Evolutionary conservation across 208 protist genomes (phyloP), one percentile per base, ranked within the genome.

Genomic region (Crithidia bombi): DNA sequence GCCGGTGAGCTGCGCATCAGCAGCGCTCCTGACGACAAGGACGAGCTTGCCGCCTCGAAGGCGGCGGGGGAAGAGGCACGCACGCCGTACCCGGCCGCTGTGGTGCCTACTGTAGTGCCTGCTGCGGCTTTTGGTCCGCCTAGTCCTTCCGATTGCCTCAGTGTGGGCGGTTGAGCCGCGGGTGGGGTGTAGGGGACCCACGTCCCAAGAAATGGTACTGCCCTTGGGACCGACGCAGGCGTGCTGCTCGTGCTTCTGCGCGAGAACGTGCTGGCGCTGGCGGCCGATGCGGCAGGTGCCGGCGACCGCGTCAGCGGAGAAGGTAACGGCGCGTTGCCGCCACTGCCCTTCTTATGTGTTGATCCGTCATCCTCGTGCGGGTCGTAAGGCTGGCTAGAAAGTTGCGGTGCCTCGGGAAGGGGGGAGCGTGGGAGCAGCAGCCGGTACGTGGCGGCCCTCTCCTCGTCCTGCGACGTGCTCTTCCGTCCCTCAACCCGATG

Each of bases 141-240:
- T 28, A 12, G 41, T 3, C 10, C 58, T 17, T 65, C 58, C 5
- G 44, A 28, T 1, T 19, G 58, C 17, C 10, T 12, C 17, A 52
- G 43, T 15, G n/a, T 2, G 1, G 51, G n/a, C 5, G 58, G 25
- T n/a, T 65, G 30, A 17, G 43, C 36, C 5, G 10, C 30, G 0
- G 58, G 58, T 35, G 58, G 58, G 17, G 43, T 65, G 43, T 65
- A 65, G 25, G 57, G 57, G 23, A 65, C 28, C 41, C 58, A 54
- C 25, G 32, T 30, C 17, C 58, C 58, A n/a, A 65, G 26, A 3
- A 23, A 23, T 6, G 57, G 57, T 14, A 35, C 14, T 1, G 57
- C 26, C 17, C 41, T 2, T 9, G 14, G 47, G 17, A 12, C 17
- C 2, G 57, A 50, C 44, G 30, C 10, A 23, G 58, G 32, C 3